phyloP scores from a whole-genome alignment of 2,329 filamentous ascomycete genomes.

The Escovopsis sp. region DNA sequence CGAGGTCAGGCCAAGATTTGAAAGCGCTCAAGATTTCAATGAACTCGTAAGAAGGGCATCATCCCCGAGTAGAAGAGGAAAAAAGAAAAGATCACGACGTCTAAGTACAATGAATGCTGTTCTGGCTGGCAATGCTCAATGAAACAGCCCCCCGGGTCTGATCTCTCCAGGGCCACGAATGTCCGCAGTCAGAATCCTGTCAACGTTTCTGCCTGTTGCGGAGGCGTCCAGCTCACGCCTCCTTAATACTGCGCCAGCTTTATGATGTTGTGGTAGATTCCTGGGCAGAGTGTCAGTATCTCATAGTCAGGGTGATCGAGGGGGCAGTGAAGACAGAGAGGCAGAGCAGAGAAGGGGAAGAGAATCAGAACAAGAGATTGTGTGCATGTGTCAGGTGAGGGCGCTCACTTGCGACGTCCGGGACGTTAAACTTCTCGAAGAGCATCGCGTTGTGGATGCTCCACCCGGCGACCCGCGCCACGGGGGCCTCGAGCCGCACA shows the following conservation, averaged over 20 bases:
- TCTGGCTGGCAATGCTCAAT: no score
- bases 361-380: neutral
- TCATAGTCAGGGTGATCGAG: neutral
- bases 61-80: no score
- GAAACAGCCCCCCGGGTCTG: no score
- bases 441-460: constrained; percentile 66
- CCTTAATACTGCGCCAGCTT: constrained; percentile 47
- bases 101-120: no score
- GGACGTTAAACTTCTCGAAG: constrained; percentile 69
- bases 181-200: no score
- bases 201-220: no score
- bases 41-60: no score
- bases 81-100: no score
- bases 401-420: constrained; percentile 71
- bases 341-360: neutral
- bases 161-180: no score
- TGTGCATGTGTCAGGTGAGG: no score
- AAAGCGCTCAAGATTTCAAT: no score
- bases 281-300: constrained; percentile 22
- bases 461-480: constrained; percentile 78
- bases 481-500: constrained; percentile 67
- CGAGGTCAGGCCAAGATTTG: no score
- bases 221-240: neutral
- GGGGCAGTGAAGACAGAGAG: neutral
- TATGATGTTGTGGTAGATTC: constrained; percentile 58